Base-by-base conservation (phyloP, 768 basidiomycete species). In the Sistotremastrum niveocremeum region DNA sequence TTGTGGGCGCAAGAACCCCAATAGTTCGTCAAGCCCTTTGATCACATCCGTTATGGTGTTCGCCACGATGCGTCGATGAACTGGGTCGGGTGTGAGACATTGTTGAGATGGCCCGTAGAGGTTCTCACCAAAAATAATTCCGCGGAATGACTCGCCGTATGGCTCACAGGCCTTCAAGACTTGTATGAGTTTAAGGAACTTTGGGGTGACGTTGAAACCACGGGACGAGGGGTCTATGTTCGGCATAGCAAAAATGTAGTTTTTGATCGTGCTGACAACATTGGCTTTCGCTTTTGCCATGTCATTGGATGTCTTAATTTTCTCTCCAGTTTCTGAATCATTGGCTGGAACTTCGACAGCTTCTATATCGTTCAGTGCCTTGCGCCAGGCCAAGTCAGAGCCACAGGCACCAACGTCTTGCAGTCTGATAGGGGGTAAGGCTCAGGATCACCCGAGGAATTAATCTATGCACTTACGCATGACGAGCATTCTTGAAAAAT, bases 361-460 rank as follows among this genome's bases (percentile, higher is more conserved):
- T 43, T 70, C 68, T 33, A 66, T 60, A 4, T 65, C 64, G 49
- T 64, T 70, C 40, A 73, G 51, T 20, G 70, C 70, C 38, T 69
- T 70, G 51, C 77, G 68, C 84, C 81, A 87, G 42, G 81, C 63
- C 34, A 84, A 62, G 52, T 86, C 81, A 35, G 77, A 68, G 41
- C 80, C 84, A 51, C 79, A 85, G 35, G 70, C 52, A 5, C 85
- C 85, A 32, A 87, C 56, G 54, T 83, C 75, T 30, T 59, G 55
- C 34, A 72, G 59, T 20, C 20, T 20, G 20, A 20, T 20, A 20
- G 20, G 20, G 20, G 20, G 20, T 20, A 20, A 20, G 30, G 9
- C 34, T 43, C 31, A 45, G 34, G 12, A 42, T 29, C 11, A 5
- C 7, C 11, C 8, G 7, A 5, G 30, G 28, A 2, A 28, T 6